Conservation (phyloP, 1,284 basidiomycete species). For the Farysia itapuensis region DNA sequence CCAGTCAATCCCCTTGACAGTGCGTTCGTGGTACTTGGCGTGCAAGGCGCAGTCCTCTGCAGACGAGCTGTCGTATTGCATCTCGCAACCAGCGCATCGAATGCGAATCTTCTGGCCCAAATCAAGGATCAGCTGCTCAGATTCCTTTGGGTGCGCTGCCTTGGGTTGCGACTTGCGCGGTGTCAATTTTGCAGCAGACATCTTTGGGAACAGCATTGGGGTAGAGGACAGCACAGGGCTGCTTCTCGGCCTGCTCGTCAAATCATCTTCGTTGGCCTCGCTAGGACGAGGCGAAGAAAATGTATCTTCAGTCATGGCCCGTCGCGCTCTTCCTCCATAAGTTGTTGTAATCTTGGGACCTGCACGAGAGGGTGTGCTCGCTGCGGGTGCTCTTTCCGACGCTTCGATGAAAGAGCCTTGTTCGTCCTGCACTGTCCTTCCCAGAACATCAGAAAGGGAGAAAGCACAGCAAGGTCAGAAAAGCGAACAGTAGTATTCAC, state of each 20-base stretch:
- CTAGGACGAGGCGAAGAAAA: not conserved
- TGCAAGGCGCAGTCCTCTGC: constrained; percentile 44
- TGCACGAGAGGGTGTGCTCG: not conserved
- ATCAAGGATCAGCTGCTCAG: constrained; percentile 49
- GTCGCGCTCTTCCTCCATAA: constrained; percentile 21
- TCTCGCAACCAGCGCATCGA: constrained; percentile 40
- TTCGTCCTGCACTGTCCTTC: too few species aligned
- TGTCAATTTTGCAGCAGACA: constrained; percentile 3
- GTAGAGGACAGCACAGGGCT: constrained; percentile 17
- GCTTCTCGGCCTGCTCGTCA: constrained; percentile 4
- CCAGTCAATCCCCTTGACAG: constrained; percentile 46
- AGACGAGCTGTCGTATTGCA: constrained; percentile 49
- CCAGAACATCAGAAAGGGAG: too few species aligned
- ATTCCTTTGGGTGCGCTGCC: constrained; percentile 1
- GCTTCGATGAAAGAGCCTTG: not conserved
- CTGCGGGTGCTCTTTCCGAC: not conserved
- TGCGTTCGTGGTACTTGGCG: constrained; percentile 39
- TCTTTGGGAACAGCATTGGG: constrained; percentile 9
- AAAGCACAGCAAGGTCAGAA: too few species aligned
- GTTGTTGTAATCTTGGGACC: constrained; percentile 16
- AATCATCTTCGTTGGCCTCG: too few species aligned
- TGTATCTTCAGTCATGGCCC: constrained; percentile 22
- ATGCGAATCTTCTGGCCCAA: constrained; percentile 47
- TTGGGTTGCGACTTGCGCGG: constrained; percentile 10
- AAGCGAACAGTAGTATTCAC: too few species aligned